Evolutionary conservation across 768 basidiomycete genomes (phyloP).

Genomic region (Russula virescens): DNA sequence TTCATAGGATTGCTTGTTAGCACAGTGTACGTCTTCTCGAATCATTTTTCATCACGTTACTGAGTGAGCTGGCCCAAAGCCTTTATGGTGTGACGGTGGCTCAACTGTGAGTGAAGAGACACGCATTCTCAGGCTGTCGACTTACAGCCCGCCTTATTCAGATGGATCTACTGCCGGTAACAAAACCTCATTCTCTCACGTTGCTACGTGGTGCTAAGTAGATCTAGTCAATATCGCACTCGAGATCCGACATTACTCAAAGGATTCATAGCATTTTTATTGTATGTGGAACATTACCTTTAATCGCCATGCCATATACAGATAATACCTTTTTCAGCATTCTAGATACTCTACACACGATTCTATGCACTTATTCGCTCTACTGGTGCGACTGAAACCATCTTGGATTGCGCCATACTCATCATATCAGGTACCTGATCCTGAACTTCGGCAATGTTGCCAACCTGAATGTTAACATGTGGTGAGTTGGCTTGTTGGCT

Average conservation of each 20-base stretch:
- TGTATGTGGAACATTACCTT: not conserved
- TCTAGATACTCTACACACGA: constrained; percentile 42
- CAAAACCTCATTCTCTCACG: too few species aligned
- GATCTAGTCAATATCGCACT: not conserved
- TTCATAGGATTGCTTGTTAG: constrained; percentile 7
- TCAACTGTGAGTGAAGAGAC: not conserved
- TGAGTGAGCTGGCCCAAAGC: not conserved
- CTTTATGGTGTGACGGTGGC: not conserved
- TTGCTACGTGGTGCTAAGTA: not conserved
- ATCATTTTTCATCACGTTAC: not conserved
- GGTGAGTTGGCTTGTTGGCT: constrained; percentile 31
- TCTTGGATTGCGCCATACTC: not conserved
- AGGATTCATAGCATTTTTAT: not conserved
- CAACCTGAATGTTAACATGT: constrained; percentile 35
- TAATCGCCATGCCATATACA: not conserved
- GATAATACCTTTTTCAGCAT: constrained; percentile 27
- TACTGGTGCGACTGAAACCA: constrained; percentile 36
- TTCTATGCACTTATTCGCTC: constrained; percentile 39
- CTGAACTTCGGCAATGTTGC: constrained; percentile 38
- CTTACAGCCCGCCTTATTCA: too few species aligned
- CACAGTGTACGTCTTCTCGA: not conserved
- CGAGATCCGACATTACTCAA: not conserved
- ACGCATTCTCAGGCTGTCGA: too few species aligned
- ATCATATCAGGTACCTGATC: constrained; percentile 41
- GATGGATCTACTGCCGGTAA: too few species aligned